Evolutionary conservation across 2,329 filamentous ascomycete species (phyloP), one percentile per base, ranked within the genome.

Genomic region (Aspergillus viridinutans): DNA sequence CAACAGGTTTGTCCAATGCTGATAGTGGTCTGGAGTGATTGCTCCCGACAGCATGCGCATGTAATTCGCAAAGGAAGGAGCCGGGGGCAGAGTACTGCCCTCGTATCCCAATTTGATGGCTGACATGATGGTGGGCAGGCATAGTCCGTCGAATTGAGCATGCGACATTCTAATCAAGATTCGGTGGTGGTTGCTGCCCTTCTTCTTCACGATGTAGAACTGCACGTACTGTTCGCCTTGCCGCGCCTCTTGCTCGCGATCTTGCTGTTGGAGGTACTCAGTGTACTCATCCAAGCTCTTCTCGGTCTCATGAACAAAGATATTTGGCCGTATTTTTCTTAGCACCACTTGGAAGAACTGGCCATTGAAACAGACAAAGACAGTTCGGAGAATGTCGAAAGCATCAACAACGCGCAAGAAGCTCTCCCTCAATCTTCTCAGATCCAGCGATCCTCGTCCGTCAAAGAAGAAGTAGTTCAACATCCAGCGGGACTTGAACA

Each of bases 141-240:
- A 88, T 23, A 89, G 85, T 60, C 86, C 86, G 61, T 89, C 86
- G 66, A 88, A 89, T 62, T 89, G 86, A 0, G 86, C 83, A 68
- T 89, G 86, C 0, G 85, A 88, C 55, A 89, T 81, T 55, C 86
- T 82, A 67, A 87, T 80, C 57, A 74, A 65, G 35, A 82, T 74
- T 14, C 88, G 80, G 49, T 78, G 77, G 4, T 74, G 69, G 10
- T 76, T 66, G 23, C 72, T 74, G 12, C 65, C 63, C 54, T 68
- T 70, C 55, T 74, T 74, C 55, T 76, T 74, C 47, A 85, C 74
- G 48, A 82, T 78, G 62, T 84, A 80, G 76, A 84, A 86, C 59
- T 84, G 83, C 55, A 84, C 78, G 58, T 87, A 87, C 17, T 82
- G 75, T 2, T 84, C 83, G 2, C 85, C 86, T 8, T 83, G 77